These are phyloP conservation scores for Sclerotiophoma versabilis DNA, from an alignment of 2,329 filamentous ascomycete species.

Conservation along the genomic window DNA sequence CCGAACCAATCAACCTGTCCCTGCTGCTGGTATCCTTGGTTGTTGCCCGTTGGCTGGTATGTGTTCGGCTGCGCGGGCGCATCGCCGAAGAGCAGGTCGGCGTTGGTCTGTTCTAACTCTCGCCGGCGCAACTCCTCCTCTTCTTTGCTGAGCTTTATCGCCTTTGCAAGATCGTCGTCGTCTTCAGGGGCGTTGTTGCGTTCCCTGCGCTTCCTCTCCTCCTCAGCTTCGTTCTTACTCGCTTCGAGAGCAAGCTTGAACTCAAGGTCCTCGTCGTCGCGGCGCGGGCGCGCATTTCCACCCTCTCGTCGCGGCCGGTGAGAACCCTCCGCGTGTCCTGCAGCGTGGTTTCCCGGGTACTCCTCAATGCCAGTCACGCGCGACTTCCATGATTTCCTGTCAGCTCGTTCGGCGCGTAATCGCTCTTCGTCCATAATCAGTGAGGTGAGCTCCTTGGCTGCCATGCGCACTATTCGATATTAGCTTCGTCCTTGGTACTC, in stretches of 20 bases:
- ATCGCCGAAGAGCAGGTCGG: conserved; percentile 88
- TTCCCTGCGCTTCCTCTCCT: conserved; percentile 77
- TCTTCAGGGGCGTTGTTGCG: conserved; percentile 53
- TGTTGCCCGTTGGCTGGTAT: conserved; percentile 85
- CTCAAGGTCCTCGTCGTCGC: conserved; percentile 82
- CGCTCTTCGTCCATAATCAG: conserved; percentile 94
- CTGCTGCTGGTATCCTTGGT: conserved; percentile 97
- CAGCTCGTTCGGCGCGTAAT: conserved; percentile 85
- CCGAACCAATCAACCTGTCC: conserved; percentile 96
- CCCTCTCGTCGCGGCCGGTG: conserved; percentile 49
- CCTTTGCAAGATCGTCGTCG: conserved; percentile 92
- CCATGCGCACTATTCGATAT: conserved; percentile 76
- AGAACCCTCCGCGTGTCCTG: conserved; percentile 47
- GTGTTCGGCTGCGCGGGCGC: conserved; percentile 68
- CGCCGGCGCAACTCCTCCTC: conserved; percentile 88
- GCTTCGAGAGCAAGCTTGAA: conserved; percentile 91
- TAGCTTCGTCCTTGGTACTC: conserved; percentile 16
- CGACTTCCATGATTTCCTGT: conserved; percentile 95
- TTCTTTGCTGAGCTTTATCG: conserved; percentile 91
- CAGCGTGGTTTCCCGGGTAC: conserved; percentile 58
- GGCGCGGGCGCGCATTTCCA: conserved; percentile 50
- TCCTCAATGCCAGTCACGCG: conserved; percentile 94
- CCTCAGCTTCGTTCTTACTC: conserved; percentile 93
- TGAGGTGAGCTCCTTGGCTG: conserved; percentile 93
- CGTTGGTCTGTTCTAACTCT: conserved; percentile 86